Evolutionary conservation across 164 flowering plant genomes (phyloP).

Genomic region (Stephania japonica): DNA sequence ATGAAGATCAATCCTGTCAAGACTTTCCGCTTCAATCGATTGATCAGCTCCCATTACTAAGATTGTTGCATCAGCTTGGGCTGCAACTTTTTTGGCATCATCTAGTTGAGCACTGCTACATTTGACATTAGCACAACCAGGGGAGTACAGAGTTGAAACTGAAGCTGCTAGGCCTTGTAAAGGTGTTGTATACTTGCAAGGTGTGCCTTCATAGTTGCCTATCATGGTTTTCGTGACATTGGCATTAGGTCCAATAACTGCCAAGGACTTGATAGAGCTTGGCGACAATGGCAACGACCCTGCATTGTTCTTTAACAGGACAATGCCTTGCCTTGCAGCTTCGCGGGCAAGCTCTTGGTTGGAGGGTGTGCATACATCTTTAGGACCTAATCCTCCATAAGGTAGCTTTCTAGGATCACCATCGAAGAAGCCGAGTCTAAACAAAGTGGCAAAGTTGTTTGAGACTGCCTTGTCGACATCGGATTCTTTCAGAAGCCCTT

Average conservation of each 20-base stretch:
- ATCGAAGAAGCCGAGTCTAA: slow-evolving; percentile 88
- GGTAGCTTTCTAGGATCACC: slow-evolving; percentile 62
- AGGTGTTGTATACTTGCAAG: slow-evolving; percentile 83
- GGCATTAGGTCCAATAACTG: slow-evolving; percentile 93
- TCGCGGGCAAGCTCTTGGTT: slow-evolving; percentile 72
- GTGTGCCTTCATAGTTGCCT: slow-evolving; percentile 85
- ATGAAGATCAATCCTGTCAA: slow-evolving; percentile 49
- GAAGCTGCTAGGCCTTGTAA: slow-evolving; percentile 60
- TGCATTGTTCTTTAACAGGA: slow-evolving; percentile 63
- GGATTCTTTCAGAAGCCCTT: slow-evolving; percentile 46
- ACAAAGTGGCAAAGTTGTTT: slow-evolving; percentile 60
- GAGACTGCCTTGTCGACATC: slow-evolving; percentile 52
- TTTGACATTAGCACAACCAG: slow-evolving; percentile 61
- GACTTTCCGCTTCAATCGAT: slow-evolving; percentile 65
- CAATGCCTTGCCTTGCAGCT: slow-evolving; percentile 92
- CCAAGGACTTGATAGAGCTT: slow-evolving; percentile 55
- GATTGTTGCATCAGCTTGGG: slow-evolving; percentile 71
- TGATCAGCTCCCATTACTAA: slow-evolving; percentile 75
- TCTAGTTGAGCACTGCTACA: slow-evolving; percentile 47
- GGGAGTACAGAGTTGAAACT: slow-evolving; percentile 35
- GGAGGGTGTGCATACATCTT: slow-evolving; percentile 63
- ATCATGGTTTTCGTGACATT: slow-evolving; percentile 89
- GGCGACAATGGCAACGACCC: slow-evolving; percentile 63
- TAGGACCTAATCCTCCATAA: slow-evolving; percentile 67
- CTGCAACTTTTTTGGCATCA: slow-evolving; percentile 58